phyloP scores from a whole-genome alignment of 331 rosid species.

The Malus hybrid region DNA sequence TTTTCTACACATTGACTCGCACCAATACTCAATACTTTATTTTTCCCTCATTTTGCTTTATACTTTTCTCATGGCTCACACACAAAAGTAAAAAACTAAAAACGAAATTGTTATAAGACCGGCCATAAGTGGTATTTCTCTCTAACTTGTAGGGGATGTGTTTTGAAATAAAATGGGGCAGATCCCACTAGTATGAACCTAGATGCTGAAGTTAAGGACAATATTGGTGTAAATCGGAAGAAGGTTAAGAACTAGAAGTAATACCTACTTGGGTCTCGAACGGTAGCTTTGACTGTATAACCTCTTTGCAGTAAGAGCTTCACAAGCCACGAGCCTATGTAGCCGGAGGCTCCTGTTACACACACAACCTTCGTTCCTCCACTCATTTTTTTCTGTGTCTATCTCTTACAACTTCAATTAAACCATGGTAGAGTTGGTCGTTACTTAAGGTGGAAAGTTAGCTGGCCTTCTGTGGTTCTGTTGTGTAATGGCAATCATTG shows the following conservation, averaged over 20 bases:
- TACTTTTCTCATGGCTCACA: no score
- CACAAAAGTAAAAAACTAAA: no score
- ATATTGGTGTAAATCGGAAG: no score
- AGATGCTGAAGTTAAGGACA: no score
- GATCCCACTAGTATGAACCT: no score
- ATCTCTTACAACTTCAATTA: neutral
- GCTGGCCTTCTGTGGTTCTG: neutral
- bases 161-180: no score
- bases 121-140: no score
- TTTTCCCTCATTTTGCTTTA: no score
- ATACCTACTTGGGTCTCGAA: conserved; percentile 17
- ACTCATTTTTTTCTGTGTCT: neutral
- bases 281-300: conserved; percentile 6
- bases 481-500: neutral
- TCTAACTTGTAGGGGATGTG: no score
- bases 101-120: no score
- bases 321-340: conserved; percentile 20
- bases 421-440: neutral
- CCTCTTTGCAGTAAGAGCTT: conserved; percentile 6
- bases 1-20: no score
- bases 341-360: conserved; percentile 10
- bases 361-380: conserved; percentile 7
- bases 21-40: no score
- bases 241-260: neutral
- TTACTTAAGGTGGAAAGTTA: neutral